Base-by-base conservation (phyloP, 1,139 yeast genomes). In the Meyerozyma sp. region DNA sequence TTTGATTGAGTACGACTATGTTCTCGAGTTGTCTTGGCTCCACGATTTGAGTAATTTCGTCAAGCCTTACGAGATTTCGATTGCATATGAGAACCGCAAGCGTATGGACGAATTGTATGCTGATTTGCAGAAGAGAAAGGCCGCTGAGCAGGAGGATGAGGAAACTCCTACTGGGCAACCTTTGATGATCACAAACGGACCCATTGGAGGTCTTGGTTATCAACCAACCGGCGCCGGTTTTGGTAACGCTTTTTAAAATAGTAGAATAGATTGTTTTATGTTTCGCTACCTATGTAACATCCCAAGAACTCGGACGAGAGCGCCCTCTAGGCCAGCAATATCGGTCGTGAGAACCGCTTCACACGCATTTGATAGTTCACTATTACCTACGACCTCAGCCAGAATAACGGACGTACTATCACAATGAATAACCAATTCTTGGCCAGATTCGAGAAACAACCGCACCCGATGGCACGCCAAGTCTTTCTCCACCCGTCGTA, bases 1-100 rank as follows among this genome's bases (percentile, higher is more conserved):
- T 46, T 73, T 82, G 57, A 75, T 93, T 53, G 80, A 82, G 45
- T 81, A 81, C 53, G 98, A 93, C 60, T 84, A 84, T 57, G 96
- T 93, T 25, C 69, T 84, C 56, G 98, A 93, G 65, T 70, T 90
- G 54, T 77, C 95, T 36, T 93, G 98, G 98, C 75, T 95, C 62
- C 86, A 90, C 64, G 79, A 81, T 51, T 79, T 93, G 65, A 70
- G 63, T 41, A 82, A 81, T 59, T 89, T 84, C 70, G 83, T 88
- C 53, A 91, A 86, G 74, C 98, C 98, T 43, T 94, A 89, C 65
- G 84, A 82, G 64, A 90, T 94, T 59, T 85, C 95, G 16, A 68
- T 84, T 54, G 77, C 81, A 56, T 82, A 83, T 55, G 97, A 91
- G 65, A 91, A 87, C 66, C 81, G 79, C 55, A 79, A 77, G 55